Conservation (phyloP, 2,329 filamentous ascomycete genomes). For the Amylocarpus encephaloides region DNA sequence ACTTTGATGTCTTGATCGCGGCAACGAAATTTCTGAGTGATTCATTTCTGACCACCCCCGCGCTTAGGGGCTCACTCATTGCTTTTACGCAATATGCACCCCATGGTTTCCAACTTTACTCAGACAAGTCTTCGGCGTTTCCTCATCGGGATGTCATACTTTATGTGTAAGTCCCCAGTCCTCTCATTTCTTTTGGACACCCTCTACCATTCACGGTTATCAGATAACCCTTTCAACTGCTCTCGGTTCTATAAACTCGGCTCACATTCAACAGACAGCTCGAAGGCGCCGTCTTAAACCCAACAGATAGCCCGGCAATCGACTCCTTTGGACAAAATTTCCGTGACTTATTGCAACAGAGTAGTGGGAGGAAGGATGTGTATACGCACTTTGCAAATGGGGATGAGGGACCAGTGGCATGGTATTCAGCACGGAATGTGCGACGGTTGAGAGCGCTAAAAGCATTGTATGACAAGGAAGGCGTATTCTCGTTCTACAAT, state of each 20-base stretch:
- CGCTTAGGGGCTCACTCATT: neutral
- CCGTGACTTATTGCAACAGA: neutral
- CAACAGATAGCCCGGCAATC: neutral
- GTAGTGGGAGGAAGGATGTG: neutral
- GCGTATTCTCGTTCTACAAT: neutral
- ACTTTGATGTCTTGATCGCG: neutral
- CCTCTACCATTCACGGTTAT: no score
- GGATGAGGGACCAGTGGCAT: neutral
- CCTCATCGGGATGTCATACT: neutral
- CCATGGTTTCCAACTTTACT: neutral
- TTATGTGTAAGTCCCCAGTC: neutral
- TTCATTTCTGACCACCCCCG: neutral
- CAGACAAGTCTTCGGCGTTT: neutral
- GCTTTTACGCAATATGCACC: neutral
- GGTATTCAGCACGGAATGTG: neutral
- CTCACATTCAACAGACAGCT: neutral
- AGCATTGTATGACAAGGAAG: neutral
- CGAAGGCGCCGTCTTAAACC: neutral
- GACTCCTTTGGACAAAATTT: neutral
- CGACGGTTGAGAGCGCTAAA: neutral
- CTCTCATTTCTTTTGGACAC: neutral
- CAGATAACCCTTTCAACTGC: no score
- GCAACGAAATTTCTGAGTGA: neutral
- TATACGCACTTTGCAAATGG: conserved; percentile 4
- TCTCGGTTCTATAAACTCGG: neutral